Evolutionary conservation across 352 stramenopile species (phyloP), one percentile per base, ranked within the genome.

Genomic region (Globisporangium emineosum): DNA sequence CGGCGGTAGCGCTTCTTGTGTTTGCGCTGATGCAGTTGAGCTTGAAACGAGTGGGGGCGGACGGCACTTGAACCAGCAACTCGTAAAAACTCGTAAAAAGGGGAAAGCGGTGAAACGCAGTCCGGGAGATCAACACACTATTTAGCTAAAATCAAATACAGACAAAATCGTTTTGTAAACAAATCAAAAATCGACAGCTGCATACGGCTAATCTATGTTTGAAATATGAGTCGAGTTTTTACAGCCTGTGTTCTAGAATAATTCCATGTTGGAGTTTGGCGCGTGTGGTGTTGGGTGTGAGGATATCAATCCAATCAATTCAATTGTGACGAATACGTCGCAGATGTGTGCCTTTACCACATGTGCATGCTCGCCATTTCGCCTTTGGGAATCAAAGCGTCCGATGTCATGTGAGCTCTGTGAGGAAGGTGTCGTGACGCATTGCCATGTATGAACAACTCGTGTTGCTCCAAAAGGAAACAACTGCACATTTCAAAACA

Each of bases 11-110:
- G 42, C 25, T 61, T 61, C n/a, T 12, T 49, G n/a, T 30, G 56
- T 30, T 50, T 60, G 54, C 35, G 54, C 23, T 60, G 55, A 60
- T 60, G 54, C 54, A 49, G 54, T 49, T 60, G 60, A n/a, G 23
- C 8, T 19, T 57, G 51, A 67, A 67, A 67, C 62, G 62, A 51
- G 45, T 67, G 62, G 62, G n/a, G 50, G 58, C 19, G 37, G 51
- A 25, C 43, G n/a, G 25, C 37, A 52, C 56, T 53, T 61, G 56
- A 52, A 61, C 37, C 37, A 61, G 37, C 13, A 51, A 37, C 7
- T 29, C n/a, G 54, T 50, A 60, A 60, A 60, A 59, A 60, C n/a
- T n/a, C n/a, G 55, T 60, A 62, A 62, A 62, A 53, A 62, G 21
- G 32, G n/a, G 54, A n/a, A 0, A n/a, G 32, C 25, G 9, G n/a